These are phyloP conservation scores for Lichenothelia convexa DNA, from an alignment of 495 filamentous ascomycete genomes.

Conservation along the genomic window DNA sequence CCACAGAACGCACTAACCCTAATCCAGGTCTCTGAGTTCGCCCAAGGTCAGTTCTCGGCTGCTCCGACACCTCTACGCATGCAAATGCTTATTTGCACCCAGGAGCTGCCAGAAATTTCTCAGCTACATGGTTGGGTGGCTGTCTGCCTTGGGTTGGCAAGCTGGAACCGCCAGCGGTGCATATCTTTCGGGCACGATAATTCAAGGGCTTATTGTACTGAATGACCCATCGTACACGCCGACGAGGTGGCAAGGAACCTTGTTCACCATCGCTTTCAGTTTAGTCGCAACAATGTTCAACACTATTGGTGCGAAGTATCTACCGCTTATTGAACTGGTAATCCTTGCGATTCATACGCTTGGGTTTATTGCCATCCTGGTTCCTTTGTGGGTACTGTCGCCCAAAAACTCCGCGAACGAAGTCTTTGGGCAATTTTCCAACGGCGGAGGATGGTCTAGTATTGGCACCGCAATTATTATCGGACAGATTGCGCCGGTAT, in stretches of 20 bases:
- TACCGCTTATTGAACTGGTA: no score
- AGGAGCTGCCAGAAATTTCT: neutral
- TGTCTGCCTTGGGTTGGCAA: neutral
- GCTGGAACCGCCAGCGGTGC: neutral
- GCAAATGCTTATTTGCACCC: constrained; percentile 7
- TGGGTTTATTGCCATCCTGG: constrained; percentile 28
- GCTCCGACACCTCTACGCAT: no score
- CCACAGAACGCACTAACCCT: no score
- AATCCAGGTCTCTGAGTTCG: no score
- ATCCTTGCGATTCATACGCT: no score
- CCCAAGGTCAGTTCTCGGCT: no score
- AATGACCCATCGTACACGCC: constrained; percentile 21
- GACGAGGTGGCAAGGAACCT: constrained; percentile 24
- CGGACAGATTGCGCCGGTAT: constrained; percentile 5
- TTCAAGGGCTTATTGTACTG: constrained; percentile 24
- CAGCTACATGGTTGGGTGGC: constrained; percentile 1
- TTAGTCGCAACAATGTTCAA: no score
- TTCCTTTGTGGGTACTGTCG: constrained; percentile 23
- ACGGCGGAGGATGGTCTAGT: constrained; percentile 15
- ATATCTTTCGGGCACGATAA: constrained; percentile 18
- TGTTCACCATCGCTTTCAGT: constrained; percentile 30
- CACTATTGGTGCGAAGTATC: no score
- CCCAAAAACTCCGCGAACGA: constrained; percentile 12
- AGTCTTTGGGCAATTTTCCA: constrained; percentile 13
- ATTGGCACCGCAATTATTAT: constrained; percentile 8